A percentile compares a stretch with the other conserved stretches of the same genome.
Evolutionary conservation across 163 green algal species (phyloP).

Genomic region (Botryococcus braunii): DNA sequence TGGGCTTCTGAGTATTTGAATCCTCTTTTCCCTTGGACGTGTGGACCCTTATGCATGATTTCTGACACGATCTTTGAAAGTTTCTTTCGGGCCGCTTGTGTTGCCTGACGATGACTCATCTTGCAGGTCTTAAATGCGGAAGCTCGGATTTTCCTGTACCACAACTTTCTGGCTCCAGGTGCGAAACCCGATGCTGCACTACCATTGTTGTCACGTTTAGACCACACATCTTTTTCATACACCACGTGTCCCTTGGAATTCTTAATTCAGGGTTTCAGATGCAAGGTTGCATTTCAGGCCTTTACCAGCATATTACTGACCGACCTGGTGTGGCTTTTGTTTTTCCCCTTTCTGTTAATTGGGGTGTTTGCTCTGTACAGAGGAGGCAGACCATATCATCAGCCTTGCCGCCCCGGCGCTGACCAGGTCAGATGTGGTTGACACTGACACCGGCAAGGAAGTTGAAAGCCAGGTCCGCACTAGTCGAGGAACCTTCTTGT

Average conservation of each 20-base stretch:
- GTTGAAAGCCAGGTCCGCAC: slow-evolving; percentile 38
- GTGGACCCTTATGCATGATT: too few relatives aligned
- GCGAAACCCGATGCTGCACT: slow-evolving; percentile 59
- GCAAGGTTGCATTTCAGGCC: too few relatives aligned
- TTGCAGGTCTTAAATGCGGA: too few relatives aligned
- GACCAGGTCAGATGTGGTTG: slow-evolving; percentile 51
- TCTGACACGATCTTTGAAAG: too few relatives aligned
- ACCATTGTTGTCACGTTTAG: slow-evolving; percentile 3
- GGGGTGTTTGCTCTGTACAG: not conserved
- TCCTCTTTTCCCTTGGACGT: too few relatives aligned
- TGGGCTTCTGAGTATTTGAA: too few relatives aligned
- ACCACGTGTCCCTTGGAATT: not conserved
- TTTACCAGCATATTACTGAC: not conserved
- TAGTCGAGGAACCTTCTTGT: slow-evolving; percentile 39
- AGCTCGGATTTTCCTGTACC: slow-evolving; percentile 39
- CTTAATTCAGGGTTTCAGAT: not conserved
- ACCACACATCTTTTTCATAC: not conserved
- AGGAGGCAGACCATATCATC: not conserved
- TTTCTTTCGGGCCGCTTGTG: too few relatives aligned
- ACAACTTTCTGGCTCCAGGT: slow-evolving; percentile 50
- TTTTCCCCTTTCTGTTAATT: too few relatives aligned
- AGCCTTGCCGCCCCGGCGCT: slow-evolving; percentile 13
- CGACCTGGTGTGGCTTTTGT: not conserved
- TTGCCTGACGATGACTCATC: too few relatives aligned
- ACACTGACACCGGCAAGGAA: slow-evolving; percentile 47